phyloP scores from a whole-genome alignment of 75 land plant genomes.

The Ceratopteris richardii region DNA sequence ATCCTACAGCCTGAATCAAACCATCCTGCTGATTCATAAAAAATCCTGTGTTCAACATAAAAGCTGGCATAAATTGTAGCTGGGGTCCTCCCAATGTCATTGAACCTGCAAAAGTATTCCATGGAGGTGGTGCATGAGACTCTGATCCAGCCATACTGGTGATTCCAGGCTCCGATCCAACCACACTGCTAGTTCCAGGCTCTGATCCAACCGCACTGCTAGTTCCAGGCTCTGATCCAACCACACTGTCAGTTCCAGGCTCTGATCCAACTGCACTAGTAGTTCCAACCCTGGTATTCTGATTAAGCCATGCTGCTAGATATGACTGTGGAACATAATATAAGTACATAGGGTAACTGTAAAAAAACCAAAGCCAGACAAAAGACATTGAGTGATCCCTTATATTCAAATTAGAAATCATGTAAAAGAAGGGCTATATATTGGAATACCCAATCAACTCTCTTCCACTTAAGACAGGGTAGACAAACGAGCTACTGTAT shows the following conservation, averaged over 20 bases:
- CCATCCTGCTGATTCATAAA: no score
- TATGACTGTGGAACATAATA: conserved; percentile 21
- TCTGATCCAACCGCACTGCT: neutral
- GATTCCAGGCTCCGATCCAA: neutral
- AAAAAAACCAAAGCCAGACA: conserved; percentile 2
- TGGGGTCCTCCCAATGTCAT: no score
- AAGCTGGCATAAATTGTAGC: no score
- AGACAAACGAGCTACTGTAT: conserved; percentile 60
- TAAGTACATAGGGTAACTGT: conserved; percentile 27
- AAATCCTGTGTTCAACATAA: no score
- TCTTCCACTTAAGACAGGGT: conserved; percentile 40
- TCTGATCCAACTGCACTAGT: neutral
- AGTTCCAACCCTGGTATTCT: neutral
- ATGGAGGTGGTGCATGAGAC: no score
- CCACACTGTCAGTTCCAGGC: neutral
- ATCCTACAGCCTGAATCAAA: no score
- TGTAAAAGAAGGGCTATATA: neutral
- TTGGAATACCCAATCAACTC: conserved; percentile 2
- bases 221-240: neutral
- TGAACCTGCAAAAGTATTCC: no score
- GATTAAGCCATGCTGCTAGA: conserved; percentile 7
- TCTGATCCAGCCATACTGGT: neutral
- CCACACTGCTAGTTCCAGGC: neutral
- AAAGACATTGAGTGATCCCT: neutral
- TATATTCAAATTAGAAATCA: neutral